These are phyloP conservation scores for Porphyrellus cyaneotinctus DNA, from an alignment of 768 basidiomycete species.

Conservation along the genomic window DNA sequence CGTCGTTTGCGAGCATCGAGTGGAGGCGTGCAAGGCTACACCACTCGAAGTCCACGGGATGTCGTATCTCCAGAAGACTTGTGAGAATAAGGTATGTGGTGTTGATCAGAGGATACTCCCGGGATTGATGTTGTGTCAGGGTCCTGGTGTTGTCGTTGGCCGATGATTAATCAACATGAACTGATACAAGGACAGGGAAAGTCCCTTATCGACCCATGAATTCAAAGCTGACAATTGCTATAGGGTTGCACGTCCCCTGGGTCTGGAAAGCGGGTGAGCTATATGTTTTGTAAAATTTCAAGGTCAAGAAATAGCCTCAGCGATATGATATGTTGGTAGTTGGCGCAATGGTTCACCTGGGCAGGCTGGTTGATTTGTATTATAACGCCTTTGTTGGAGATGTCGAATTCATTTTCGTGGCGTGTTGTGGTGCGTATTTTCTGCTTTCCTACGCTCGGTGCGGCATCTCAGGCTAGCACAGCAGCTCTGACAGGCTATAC, in stretches of 20 bases:
- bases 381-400: no score
- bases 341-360: no score
- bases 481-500: neutral
- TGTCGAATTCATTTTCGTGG: no score
- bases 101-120: no score
- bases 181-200: slow-evolving; percentile 30
- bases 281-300: neutral
- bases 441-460: no score
- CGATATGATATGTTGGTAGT: no score
- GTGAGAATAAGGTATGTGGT: slow-evolving; percentile 20
- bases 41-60: slow-evolving; percentile 23
- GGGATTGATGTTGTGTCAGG: slow-evolving; percentile 8
- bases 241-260: slow-evolving; percentile 23
- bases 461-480: neutral
- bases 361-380: no score
- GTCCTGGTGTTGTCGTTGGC: slow-evolving; percentile 20
- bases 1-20: slow-evolving; percentile 89
- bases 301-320: no score
- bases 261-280: slow-evolving; percentile 23
- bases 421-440: no score
- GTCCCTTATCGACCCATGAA: neutral
- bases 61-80: slow-evolving; percentile 13
- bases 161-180: slow-evolving; percentile 27
- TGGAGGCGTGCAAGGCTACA: no score
- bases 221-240: neutral